These are phyloP conservation scores for Trypanosoma vivax DNA, from an alignment of 208 protist genomes.

Conservation along the genomic window DNA sequence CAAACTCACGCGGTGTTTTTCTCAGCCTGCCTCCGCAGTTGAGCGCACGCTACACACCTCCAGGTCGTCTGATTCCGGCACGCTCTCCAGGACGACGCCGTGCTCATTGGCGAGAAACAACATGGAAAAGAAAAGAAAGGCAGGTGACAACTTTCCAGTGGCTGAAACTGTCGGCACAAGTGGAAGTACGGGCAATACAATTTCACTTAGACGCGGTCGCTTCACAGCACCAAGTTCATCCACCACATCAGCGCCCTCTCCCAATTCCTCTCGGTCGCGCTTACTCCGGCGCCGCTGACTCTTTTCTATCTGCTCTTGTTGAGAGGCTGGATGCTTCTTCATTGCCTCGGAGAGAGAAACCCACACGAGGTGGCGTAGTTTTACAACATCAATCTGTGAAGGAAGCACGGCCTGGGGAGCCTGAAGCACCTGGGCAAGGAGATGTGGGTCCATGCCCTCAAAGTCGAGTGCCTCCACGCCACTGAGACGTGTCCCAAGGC, in stretches of 20 bases:
- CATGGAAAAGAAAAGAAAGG: slow-evolving; percentile 90
- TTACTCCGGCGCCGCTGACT: slow-evolving; percentile 1
- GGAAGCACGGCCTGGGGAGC: slow-evolving; percentile 58
- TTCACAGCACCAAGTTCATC: not conserved
- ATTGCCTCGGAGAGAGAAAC: slow-evolving; percentile 37
- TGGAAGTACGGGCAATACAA: slow-evolving; percentile 59
- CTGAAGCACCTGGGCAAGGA: slow-evolving; percentile 45
- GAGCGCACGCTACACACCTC: slow-evolving; percentile 35
- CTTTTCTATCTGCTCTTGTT: slow-evolving; percentile 1
- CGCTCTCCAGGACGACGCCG: slow-evolving; percentile 73
- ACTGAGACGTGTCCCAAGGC: not conserved
- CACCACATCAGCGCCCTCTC: slow-evolving; percentile 3
- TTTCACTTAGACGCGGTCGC: slow-evolving; percentile 55
- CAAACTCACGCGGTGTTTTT: no score
- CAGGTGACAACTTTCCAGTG: slow-evolving; percentile 76
- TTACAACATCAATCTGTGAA: slow-evolving; percentile 80
- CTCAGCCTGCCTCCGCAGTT: not conserved
- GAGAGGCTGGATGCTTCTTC: slow-evolving; percentile 14
- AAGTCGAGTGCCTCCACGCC: not conserved
- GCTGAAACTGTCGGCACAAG: slow-evolving; percentile 55
- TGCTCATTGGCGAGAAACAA: slow-evolving; percentile 87
- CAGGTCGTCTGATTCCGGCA: slow-evolving; percentile 56
- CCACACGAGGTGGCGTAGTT: slow-evolving; percentile 80
- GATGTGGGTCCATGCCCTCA: slow-evolving; percentile 18
- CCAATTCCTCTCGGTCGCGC: not conserved